Conservation (phyloP, 1,284 basidiomycete genomes). For the Trichosporon sp. region DNA sequence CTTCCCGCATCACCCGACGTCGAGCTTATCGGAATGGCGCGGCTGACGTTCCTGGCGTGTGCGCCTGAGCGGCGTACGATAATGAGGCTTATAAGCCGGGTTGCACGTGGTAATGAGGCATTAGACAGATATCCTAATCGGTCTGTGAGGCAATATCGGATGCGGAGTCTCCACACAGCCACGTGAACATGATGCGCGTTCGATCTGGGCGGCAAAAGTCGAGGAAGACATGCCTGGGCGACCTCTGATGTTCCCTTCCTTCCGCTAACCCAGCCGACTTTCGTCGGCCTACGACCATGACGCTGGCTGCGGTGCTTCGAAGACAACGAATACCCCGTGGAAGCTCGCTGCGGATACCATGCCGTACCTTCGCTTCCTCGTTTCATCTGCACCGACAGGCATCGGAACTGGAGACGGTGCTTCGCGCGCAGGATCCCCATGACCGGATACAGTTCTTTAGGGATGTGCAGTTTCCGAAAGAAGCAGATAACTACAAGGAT, state of each 20-base stretch:
- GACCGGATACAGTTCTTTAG: not conserved
- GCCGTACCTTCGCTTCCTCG: not conserved
- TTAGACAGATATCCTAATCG: too few relatives aligned
- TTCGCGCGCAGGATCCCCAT: not conserved
- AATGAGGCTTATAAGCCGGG: too few relatives aligned
- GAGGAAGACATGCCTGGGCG: not conserved
- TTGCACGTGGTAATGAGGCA: not conserved
- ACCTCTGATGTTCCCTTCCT: not conserved
- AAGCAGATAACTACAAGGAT: not conserved
- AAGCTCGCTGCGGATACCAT: not conserved
- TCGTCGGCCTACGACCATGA: not conserved
- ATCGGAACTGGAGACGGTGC: not conserved
- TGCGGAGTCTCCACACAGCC: not conserved
- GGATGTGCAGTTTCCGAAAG: not conserved
- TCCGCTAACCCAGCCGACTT: not conserved
- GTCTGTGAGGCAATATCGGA: not conserved
- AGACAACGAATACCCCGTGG: not conserved
- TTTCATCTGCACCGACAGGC: not conserved
- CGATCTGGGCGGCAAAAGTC: not conserved
- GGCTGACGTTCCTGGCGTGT: not conserved
- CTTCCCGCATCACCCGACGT: not conserved
- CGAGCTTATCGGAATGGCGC: not conserved
- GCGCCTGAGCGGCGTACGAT: not conserved
- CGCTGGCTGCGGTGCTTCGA: not conserved
- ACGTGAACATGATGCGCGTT: not conserved